Evolutionary conservation across 2,329 filamentous ascomycete species (phyloP).

Genomic region (Coniochaeta sp.): DNA sequence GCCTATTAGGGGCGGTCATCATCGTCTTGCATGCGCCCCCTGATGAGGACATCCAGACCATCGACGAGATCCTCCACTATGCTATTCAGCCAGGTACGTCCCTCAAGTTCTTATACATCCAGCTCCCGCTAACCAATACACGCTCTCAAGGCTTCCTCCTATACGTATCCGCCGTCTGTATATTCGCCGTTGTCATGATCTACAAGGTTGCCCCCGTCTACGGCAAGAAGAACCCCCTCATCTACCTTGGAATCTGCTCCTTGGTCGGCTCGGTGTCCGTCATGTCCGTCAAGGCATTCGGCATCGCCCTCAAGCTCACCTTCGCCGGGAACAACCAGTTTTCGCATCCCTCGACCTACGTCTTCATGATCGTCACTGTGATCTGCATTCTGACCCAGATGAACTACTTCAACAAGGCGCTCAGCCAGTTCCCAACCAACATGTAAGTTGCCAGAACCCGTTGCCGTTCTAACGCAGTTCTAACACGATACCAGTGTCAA

Average conservation of each 20-base stretch:
- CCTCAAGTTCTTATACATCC: constrained; percentile 10
- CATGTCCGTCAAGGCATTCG: constrained; percentile 98
- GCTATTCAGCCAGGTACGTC: constrained; percentile 87
- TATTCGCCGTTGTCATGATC: constrained; percentile 91
- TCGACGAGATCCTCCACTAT: constrained; percentile 86
- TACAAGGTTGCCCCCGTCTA: constrained; percentile 86
- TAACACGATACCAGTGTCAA: constrained; percentile 89
- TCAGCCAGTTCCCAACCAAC: constrained; percentile 94
- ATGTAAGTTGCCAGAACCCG: constrained; percentile 74
- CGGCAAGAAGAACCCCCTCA: constrained; percentile 90
- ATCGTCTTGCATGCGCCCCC: constrained; percentile 96
- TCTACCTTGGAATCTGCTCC: constrained; percentile 96
- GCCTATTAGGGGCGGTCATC: constrained; percentile 90
- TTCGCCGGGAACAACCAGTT: constrained; percentile 94
- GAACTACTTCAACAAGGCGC: constrained; percentile 99
- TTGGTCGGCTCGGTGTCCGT: constrained; percentile 95
- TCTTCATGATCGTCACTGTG: constrained; percentile 86
- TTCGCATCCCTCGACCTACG: constrained; percentile 88
- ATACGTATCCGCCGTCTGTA: constrained; percentile 72
- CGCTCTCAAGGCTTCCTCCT: constrained; percentile 69
- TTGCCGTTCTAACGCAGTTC: no score
- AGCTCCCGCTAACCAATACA: constrained; percentile 2
- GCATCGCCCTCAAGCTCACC: constrained; percentile 93
- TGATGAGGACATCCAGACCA: constrained; percentile 82
- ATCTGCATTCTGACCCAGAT: constrained; percentile 98